These are phyloP conservation scores for Pleurotus pulmonarius DNA, from an alignment of 768 basidiomycete genomes.

Conservation along the genomic window DNA sequence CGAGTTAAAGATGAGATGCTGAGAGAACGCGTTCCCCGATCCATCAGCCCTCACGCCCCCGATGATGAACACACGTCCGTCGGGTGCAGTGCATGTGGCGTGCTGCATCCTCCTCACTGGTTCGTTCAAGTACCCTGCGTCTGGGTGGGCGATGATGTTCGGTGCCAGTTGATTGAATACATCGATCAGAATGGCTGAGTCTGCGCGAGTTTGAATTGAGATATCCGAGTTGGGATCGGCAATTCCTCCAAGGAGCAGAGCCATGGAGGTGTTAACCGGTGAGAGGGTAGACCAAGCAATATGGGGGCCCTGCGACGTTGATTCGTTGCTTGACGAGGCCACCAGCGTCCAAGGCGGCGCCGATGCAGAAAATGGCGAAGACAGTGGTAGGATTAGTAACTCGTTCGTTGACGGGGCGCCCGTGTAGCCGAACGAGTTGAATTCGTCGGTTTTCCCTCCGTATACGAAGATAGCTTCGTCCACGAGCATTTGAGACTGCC, in stretches of 20 bases:
- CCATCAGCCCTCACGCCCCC: slow-evolving; percentile 85
- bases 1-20: slow-evolving; percentile 59
- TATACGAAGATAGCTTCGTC: slow-evolving; percentile 64
- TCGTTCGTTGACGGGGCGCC: slow-evolving; percentile 74
- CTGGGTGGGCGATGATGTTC: neutral
- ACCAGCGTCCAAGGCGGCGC: slow-evolving; percentile 70
- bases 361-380: slow-evolving; percentile 50
- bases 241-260: slow-evolving; percentile 76
- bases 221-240: slow-evolving; percentile 55
- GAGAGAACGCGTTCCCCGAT: slow-evolving; percentile 57
- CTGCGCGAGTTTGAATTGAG: slow-evolving; percentile 44
- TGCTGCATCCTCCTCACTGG: slow-evolving; percentile 80
- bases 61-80: slow-evolving; percentile 61
- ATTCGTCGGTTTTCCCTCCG: slow-evolving; percentile 78
- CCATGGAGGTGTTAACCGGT: slow-evolving; percentile 47
- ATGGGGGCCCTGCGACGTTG: slow-evolving; percentile 44
- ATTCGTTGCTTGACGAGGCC: slow-evolving; percentile 38
- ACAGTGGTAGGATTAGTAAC: slow-evolving; percentile 64
- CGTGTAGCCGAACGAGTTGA: slow-evolving; percentile 65
- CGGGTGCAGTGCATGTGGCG: slow-evolving; percentile 43
- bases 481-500: slow-evolving; percentile 62
- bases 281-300: slow-evolving; percentile 82
- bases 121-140: slow-evolving; percentile 56
- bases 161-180: slow-evolving; percentile 22
- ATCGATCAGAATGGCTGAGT: slow-evolving; percentile 63